Evolutionary conservation across 192 early-diverging fungal species (phyloP).

Genomic region (Ambispora gerdemannii): DNA sequence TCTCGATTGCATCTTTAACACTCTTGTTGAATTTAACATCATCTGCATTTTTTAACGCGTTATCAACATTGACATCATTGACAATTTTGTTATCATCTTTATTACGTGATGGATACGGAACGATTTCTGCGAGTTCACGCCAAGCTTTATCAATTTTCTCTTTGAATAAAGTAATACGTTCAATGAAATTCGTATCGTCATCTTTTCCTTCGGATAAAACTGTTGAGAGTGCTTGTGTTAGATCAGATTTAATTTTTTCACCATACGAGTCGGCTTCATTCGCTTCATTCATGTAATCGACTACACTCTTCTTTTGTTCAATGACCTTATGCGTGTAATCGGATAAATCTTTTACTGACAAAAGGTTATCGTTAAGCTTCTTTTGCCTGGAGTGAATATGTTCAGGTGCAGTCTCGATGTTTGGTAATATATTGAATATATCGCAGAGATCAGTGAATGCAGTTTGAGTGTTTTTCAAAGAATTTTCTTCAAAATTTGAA

Average conservation of each 20-base stretch:
- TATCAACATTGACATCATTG: conserved; percentile 25
- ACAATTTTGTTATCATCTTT: conserved; percentile 30
- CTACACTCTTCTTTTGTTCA: conserved; percentile 30
- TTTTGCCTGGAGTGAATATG: conserved; percentile 30
- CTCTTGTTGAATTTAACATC: not conserved
- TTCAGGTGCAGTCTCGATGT: not conserved
- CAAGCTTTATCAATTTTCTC: conserved; percentile 22
- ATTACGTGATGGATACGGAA: conserved; percentile 31
- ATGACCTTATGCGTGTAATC: conserved; percentile 31
- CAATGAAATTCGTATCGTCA: conserved; percentile 17
- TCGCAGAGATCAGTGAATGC: not conserved
- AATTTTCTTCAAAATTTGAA: not conserved
- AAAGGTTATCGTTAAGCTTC: conserved; percentile 23
- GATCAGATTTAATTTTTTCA: conserved; percentile 31
- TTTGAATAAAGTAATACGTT: conserved; percentile 12
- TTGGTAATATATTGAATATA: not conserved
- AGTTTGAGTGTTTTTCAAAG: not conserved
- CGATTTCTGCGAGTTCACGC: conserved; percentile 8
- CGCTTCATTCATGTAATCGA: conserved; percentile 32
- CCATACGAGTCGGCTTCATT: conserved; percentile 34
- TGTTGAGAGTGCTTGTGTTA: conserved; percentile 25
- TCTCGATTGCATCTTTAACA: not conserved
- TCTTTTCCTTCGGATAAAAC: conserved; percentile 32
- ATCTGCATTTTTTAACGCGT: conserved; percentile 12
- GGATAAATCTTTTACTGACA: conserved; percentile 13